Conservation (phyloP, 352 stramenopile species). For the Globisporangium abappressorium region DNA sequence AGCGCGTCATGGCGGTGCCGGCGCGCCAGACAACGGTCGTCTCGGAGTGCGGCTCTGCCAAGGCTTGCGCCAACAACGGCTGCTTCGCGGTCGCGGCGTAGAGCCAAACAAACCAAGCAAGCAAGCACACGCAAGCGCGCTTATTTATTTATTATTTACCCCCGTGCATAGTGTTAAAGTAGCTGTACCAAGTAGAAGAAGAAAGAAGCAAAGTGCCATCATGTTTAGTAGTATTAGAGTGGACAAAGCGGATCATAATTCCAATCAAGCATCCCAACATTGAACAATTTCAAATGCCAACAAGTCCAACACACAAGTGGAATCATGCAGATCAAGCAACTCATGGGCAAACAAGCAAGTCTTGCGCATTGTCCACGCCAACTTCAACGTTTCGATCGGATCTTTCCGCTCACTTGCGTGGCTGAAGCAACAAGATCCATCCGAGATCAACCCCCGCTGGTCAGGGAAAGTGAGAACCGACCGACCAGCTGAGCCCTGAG, state of each 20-base stretch:
- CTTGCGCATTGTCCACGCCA: neutral
- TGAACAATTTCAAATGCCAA: neutral
- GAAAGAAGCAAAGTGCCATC: neutral
- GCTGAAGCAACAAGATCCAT: neutral
- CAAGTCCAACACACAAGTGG: neutral
- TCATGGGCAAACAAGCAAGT: neutral
- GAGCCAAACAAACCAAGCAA: neutral
- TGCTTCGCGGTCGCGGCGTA: conserved; percentile 7
- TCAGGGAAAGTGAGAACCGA: neutral
- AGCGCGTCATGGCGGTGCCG: conserved; percentile 46
- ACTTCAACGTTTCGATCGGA: neutral
- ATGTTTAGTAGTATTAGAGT: conserved; percentile 7
- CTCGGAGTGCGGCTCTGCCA: conserved; percentile 14
- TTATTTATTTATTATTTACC: conserved; percentile 16
- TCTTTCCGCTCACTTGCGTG: neutral
- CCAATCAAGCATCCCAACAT: neutral
- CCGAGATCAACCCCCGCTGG: neutral
- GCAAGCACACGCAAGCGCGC: neutral
- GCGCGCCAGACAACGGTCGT: conserved; percentile 12
- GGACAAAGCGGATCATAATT: neutral
- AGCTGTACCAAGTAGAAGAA: conserved; percentile 14
- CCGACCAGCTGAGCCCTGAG: neutral
- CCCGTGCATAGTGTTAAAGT: conserved; percentile 11
- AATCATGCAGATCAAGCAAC: neutral
- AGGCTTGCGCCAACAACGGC: conserved; percentile 1